Base-by-base conservation (phyloP, 345 rosid genomes). In the Aegle marmelos region DNA sequence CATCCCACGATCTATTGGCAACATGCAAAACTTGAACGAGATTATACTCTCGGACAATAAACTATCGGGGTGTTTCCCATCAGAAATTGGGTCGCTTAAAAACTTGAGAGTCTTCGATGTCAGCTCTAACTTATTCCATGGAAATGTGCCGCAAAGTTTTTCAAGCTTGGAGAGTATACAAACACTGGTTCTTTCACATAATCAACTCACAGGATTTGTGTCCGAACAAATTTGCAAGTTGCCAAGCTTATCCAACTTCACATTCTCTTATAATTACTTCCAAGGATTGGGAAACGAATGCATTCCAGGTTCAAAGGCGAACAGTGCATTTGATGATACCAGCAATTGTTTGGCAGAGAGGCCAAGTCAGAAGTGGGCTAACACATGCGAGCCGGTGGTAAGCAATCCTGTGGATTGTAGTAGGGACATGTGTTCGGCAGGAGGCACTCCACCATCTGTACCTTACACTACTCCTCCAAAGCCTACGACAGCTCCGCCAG, bases 41-140 rank as follows among this genome's bases (percentile, higher is more conserved):
- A 83, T 94, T 60, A 3, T 86, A 56, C 83, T 93, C 83, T 36
- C 48, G 69, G 85, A 86, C 75, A 94, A 94, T 56, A 61, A 31
- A 9, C 83, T 94, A 0, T 83, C 94, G 0, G 98, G 98, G 56
- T 94, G 98, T 74, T 88, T 94, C 80, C 95, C 98, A 0, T 61
- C 82, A 21, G 97, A 92, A 50, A 77, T 93, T 0, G 95, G 97
- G 25, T 73, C 22, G 69, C 88, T 94, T 10, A 36, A 72, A 16
- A 88, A 90, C 19, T 34, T 88, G 45, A 91, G 87, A 0, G 87
- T 92, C 1, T 85, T 94, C 2, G 97, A 94, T 22, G 91, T 73
- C 6, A 86, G 96, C 77, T 39, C 4, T 70, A 94, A 93, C 78
- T 24, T 75, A 2, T 88, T 94, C 76, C 24, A 75, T 0, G 97